Conservation (phyloP, 2,329 filamentous ascomycete genomes). For the Elsinoe necatrix region DNA sequence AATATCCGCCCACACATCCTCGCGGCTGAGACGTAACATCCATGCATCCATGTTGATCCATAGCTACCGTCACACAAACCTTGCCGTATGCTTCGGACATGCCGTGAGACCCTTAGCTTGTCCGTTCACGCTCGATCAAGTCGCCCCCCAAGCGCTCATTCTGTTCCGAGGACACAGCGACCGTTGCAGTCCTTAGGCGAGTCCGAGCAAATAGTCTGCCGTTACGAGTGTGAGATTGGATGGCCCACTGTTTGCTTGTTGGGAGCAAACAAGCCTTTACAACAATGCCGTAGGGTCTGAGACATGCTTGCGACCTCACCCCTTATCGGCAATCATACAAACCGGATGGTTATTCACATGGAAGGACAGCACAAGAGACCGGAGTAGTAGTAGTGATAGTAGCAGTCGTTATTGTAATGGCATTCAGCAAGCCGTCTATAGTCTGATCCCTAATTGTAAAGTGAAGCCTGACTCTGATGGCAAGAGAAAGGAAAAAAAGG, state of each 20-base stretch:
- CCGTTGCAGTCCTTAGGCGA: background rate
- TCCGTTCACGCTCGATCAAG: background rate
- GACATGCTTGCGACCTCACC: background rate
- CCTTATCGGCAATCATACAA: background rate
- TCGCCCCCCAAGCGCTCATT: background rate
- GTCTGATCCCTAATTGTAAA: background rate
- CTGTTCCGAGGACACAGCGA: background rate
- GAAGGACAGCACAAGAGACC: background rate
- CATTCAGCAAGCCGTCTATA: constrained; percentile 3
- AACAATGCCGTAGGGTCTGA: background rate
- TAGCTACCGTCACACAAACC: no score
- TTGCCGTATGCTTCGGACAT: background rate
- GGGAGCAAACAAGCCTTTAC: background rate
- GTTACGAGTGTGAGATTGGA: background rate
- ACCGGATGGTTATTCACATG: background rate
- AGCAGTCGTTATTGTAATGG: background rate
- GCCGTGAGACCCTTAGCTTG: background rate
- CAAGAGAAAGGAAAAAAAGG: background rate
- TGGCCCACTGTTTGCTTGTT: background rate
- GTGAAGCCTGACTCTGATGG: background rate
- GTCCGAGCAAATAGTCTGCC: background rate
- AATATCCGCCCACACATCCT: no score
- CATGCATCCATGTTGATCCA: no score
- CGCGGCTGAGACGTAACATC: no score
- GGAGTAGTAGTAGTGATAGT: background rate